Conservation (phyloP, 805 yeast genomes). For the Komagataella pastoris region DNA sequence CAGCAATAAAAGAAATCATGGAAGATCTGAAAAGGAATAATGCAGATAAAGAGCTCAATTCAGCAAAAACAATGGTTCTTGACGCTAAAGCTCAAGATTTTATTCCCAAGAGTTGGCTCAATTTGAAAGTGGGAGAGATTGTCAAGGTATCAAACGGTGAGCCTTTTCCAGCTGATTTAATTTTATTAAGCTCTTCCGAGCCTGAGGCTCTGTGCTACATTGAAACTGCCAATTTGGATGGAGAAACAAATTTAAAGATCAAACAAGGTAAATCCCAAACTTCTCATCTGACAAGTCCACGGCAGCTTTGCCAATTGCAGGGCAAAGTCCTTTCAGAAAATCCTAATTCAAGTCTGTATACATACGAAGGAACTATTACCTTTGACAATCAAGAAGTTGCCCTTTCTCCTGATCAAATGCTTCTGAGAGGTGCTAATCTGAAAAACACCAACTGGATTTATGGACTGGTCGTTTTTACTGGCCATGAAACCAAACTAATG, state of each 20-base stretch:
- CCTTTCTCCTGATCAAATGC: constrained; percentile 78
- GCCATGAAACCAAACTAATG: constrained; percentile 97
- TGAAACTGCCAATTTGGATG: constrained; percentile 95
- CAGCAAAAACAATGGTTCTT: constrained; percentile 55
- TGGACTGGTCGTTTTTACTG: constrained; percentile 90
- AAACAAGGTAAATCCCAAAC: constrained; percentile 83
- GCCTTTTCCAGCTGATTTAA: constrained; percentile 86
- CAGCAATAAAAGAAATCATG: constrained; percentile 81
- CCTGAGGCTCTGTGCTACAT: constrained; percentile 97
- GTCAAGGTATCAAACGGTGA: constrained; percentile 78
- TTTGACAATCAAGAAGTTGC: constrained; percentile 52
- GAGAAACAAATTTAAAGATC: constrained; percentile 93
- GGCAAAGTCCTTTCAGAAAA: constrained; percentile 72
- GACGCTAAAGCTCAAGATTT: constrained; percentile 48
- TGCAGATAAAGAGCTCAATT: constrained; percentile 81
- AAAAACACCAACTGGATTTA: constrained; percentile 93
- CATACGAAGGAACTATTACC: constrained; percentile 80
- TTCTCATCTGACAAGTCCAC: constrained; percentile 52
- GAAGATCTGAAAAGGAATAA: constrained; percentile 83
- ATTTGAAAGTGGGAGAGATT: constrained; percentile 84
- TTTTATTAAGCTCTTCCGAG: constrained; percentile 81
- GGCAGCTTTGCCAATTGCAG: constrained; percentile 34
- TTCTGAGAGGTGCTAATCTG: constrained; percentile 89
- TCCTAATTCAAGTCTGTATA: constrained; percentile 88
- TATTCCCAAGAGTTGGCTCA: constrained; percentile 63